phyloP scores from a whole-genome alignment of 148 eudicot species.

The Talinum fruticosum region DNA sequence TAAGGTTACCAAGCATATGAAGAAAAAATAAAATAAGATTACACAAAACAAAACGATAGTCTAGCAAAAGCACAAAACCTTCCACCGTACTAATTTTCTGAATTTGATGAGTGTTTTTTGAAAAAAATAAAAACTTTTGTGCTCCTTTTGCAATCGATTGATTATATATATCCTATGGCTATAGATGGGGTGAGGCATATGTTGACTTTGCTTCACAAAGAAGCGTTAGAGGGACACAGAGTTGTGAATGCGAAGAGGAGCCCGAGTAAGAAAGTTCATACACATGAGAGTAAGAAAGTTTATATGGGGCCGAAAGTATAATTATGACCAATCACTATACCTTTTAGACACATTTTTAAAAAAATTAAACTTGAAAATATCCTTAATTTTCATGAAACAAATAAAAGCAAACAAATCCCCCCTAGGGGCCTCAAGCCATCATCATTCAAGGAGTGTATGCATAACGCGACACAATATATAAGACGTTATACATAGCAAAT shows the following conservation, averaged over 20 bases:
- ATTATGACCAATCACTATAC: conserved; percentile 12
- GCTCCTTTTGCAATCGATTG: neutral
- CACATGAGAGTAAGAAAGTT: neutral
- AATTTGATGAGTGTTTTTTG: too few species aligned
- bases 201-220: conserved; percentile 19
- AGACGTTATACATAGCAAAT: too few species aligned
- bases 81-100: too few species aligned
- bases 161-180: conserved; percentile 1
- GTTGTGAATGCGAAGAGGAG: conserved; percentile 22
- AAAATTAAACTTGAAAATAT: neutral
- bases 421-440: neutral
- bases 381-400: neutral
- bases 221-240: conserved; percentile 16
- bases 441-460: conserved; percentile 12
- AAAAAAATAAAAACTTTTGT: too few species aligned
- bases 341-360: neutral
- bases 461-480: too few species aligned
- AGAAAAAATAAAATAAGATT: too few species aligned
- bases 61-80: too few species aligned
- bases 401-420: neutral
- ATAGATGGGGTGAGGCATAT: neutral
- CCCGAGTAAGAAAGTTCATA: neutral
- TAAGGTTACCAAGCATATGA: too few species aligned
- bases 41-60: too few species aligned
- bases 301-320: conserved; percentile 1